Evolutionary conservation across 1,284 basidiomycete genomes (phyloP).

Genomic region (Apiotrichum domesticum): DNA sequence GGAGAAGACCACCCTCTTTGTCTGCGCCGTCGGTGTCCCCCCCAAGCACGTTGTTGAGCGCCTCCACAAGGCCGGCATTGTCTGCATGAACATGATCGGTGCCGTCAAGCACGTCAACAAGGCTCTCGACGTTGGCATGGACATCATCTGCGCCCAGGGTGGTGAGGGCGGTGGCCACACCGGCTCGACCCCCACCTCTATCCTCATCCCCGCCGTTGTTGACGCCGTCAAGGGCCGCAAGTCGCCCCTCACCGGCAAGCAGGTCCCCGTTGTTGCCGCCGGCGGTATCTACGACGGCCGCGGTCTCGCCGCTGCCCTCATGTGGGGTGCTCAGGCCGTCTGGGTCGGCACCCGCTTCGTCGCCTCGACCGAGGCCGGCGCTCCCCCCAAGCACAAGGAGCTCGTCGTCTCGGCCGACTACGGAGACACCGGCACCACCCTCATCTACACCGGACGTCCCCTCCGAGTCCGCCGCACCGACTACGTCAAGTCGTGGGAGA

Average conservation of each 20-base stretch:
- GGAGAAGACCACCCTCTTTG: conserved; percentile 72
- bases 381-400: conserved; percentile 21
- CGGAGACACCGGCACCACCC: conserved; percentile 58
- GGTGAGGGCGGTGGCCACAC: conserved; percentile 72
- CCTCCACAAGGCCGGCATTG: conserved; percentile 70
- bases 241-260: conserved; percentile 69
- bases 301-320: conserved; percentile 71
- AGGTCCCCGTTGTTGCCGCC: conserved; percentile 74
- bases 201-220: conserved; percentile 62
- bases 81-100: conserved; percentile 87
- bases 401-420: conserved; percentile 40
- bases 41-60: conserved; percentile 68
- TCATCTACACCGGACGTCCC: conserved; percentile 83
- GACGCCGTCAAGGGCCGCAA: conserved; percentile 67
- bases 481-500: conserved; percentile 67
- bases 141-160: conserved; percentile 81
- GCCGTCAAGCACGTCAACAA: conserved; percentile 78
- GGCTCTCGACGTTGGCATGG: conserved; percentile 70
- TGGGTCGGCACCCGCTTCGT: conserved; percentile 91
- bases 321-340: conserved; percentile 76
- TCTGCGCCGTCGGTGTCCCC: conserved; percentile 72
- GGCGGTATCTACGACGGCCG: conserved; percentile 81
- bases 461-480: conserved; percentile 72
- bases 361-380: conserved; percentile 58
- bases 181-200: conserved; percentile 37